A percentile compares a stretch with the other conserved stretches of the same genome.
These are phyloP conservation scores for Aspergillus nomiae DNA, from an alignment of 2,329 filamentous ascomycete genomes.

Conservation along the genomic window DNA sequence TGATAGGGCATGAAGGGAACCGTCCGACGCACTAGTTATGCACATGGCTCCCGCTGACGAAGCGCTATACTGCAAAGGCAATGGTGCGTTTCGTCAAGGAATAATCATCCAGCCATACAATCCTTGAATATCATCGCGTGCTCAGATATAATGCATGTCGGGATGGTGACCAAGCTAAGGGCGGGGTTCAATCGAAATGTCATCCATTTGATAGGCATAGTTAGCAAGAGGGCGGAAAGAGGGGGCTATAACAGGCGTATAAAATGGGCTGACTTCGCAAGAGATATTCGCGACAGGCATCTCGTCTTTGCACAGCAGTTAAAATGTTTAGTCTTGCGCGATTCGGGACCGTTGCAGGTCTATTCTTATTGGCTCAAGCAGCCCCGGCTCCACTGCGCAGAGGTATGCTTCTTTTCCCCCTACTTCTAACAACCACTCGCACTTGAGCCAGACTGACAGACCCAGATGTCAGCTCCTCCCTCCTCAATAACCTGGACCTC, in stretches of 20 bases:
- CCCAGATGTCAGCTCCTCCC: slow-evolving; percentile 2
- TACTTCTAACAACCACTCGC: background rate
- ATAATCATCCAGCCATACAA: background rate
- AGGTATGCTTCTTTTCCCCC: background rate
- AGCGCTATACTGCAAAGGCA: background rate
- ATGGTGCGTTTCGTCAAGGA: background rate
- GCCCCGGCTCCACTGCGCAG: slow-evolving; percentile 9
- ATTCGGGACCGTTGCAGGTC: slow-evolving; percentile 1
- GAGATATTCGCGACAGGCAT: background rate
- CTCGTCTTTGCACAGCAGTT: background rate
- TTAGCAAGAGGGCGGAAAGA: background rate
- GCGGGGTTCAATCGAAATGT: background rate
- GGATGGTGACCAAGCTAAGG: background rate
- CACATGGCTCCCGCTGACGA: background rate
- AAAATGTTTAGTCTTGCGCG: slow-evolving; percentile 2
- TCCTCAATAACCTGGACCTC: slow-evolving; percentile 34
- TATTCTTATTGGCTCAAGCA: slow-evolving; percentile 3
- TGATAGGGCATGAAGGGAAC: background rate
- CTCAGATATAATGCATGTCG: background rate
- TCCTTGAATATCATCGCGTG: background rate
- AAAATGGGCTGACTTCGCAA: background rate
- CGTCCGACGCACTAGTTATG: background rate
- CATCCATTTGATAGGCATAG: background rate
- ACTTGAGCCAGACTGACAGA: background rate
- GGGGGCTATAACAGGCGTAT: background rate